Percentiles rank a stretch among this genome's conserved stretches.
Evolutionary conservation across 148 eudicot species (phyloP).

Genomic region (Cornus kousa): DNA sequence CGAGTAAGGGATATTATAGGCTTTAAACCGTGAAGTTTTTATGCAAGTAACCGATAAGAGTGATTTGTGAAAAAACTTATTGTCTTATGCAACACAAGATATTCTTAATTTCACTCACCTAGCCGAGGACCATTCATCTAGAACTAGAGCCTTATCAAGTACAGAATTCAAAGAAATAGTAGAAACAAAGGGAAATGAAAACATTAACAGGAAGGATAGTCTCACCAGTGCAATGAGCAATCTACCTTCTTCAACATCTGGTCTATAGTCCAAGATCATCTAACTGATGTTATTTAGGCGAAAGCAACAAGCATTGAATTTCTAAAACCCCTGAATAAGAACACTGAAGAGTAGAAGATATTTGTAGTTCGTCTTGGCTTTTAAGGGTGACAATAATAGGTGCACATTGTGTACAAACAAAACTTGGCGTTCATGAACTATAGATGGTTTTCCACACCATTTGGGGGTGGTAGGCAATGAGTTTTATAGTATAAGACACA

Average conservation of each 20-base stretch:
- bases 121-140: neutral
- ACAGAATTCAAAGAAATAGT: neutral
- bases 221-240: neutral
- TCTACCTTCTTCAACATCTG: neutral
- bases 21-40: neutral
- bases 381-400: neutral
- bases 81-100: slow-evolving; percentile 7
- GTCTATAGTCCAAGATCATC: neutral
- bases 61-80: slow-evolving; percentile 23
- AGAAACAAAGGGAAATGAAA: neutral
- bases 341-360: too few relatives aligned
- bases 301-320: neutral
- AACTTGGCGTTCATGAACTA: neutral
- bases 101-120: slow-evolving; percentile 11
- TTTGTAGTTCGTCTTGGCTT: neutral
- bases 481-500: neutral
- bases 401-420: neutral
- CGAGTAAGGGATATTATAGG: neutral
- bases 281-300: neutral
- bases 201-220: neutral
- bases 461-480: neutral
- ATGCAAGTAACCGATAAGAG: neutral
- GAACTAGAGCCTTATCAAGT: neutral
- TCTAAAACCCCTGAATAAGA: too few relatives aligned
- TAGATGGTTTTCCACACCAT: neutral